Evolutionary conservation across 1,284 basidiomycete species (phyloP).

Genomic region (Puccinia hordei): DNA sequence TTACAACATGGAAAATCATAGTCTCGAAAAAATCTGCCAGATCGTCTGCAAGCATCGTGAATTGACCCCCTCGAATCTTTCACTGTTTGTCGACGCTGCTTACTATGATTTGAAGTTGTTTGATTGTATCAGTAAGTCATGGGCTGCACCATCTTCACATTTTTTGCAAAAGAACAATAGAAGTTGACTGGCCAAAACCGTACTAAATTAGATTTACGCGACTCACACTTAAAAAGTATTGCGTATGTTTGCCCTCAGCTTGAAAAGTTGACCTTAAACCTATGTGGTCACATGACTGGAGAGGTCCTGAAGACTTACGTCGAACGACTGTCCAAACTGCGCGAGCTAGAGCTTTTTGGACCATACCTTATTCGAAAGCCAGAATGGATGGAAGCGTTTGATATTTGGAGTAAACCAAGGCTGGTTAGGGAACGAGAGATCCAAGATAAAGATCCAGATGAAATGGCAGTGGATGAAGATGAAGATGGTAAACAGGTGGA

Average conservation of each 20-base stretch:
- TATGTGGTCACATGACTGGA: constrained; percentile 82
- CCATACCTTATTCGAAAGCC: constrained; percentile 72
- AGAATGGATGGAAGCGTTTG: constrained; percentile 1
- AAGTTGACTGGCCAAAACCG: constrained; percentile 8
- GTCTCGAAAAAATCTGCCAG: constrained; percentile 66
- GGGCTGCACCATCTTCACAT: background rate
- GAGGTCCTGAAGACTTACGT: constrained; percentile 70
- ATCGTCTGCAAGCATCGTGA: constrained; percentile 82
- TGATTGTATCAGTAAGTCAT: constrained; percentile 79
- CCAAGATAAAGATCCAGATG: constrained; percentile 31
- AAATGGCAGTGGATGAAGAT: constrained; percentile 7
- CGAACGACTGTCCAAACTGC: constrained; percentile 69
- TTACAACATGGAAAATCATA: background rate
- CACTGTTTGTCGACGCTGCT: constrained; percentile 76
- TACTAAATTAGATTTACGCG: constrained; percentile 66
- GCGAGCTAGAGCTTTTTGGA: constrained; percentile 77
- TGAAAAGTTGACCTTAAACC: constrained; percentile 73
- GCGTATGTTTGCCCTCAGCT: constrained; percentile 79
- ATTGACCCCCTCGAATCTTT: constrained; percentile 74
- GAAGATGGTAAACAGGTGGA: background rate
- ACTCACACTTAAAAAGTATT: constrained; percentile 70
- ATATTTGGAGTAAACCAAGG: constrained; percentile 5
- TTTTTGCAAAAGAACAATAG: background rate
- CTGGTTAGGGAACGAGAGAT: constrained; percentile 51
- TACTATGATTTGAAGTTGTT: constrained; percentile 76